Conservation (phyloP, 345 rosid genomes). For the Syzygium aqueum region DNA sequence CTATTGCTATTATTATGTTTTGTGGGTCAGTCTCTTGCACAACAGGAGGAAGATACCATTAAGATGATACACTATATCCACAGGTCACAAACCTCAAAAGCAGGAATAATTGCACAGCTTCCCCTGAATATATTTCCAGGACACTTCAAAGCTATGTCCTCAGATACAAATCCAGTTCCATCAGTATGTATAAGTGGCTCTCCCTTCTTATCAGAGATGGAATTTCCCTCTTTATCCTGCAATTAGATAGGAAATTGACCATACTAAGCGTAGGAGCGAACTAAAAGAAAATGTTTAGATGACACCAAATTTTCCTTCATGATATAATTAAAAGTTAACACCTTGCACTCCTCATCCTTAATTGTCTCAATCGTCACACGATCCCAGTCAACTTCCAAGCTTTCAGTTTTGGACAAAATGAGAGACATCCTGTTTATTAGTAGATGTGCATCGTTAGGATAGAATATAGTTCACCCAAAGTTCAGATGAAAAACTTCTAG, state of each 20-base stretch:
- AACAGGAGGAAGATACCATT: not conserved
- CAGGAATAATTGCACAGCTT: not conserved
- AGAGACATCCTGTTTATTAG: constrained; percentile 50
- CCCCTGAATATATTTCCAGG: constrained; percentile 32
- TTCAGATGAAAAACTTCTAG: not conserved
- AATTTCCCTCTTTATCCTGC: constrained; percentile 42
- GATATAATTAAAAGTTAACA: constrained; percentile 8
- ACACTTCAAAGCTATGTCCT: constrained; percentile 70
- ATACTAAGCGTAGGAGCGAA: not conserved
- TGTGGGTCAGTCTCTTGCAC: not conserved
- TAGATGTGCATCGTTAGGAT: not conserved
- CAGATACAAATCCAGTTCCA: constrained; percentile 84
- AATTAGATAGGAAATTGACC: not conserved
- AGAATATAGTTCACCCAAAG: not conserved
- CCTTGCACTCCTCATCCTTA: constrained; percentile 48
- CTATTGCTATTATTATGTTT: not conserved
- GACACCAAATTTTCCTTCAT: not conserved
- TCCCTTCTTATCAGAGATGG: constrained; percentile 23
- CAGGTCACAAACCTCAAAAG: constrained; percentile 28
- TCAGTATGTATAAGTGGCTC: constrained; percentile 47
- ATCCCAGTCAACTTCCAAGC: constrained; percentile 35
- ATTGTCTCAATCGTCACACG: constrained; percentile 8
- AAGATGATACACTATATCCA: not conserved
- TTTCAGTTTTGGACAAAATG: constrained; percentile 58
- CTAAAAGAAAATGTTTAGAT: not conserved